Evolutionary conservation across 441 rosid genomes (phyloP).

Genomic region (Viola pubescens): DNA sequence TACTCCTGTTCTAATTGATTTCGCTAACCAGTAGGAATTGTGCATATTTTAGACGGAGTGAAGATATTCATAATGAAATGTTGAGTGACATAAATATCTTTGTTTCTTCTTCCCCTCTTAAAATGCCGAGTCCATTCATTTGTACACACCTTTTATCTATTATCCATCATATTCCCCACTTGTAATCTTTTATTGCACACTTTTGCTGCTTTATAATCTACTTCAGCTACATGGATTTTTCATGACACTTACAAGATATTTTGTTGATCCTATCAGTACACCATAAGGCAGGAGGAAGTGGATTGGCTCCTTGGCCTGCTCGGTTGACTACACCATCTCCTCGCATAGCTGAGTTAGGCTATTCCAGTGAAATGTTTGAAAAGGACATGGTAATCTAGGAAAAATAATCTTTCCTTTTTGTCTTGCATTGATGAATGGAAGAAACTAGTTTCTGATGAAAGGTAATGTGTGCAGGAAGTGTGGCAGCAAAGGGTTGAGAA

Average conservation of each 20-base stretch:
- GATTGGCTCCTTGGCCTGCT: slow-evolving; percentile 98
- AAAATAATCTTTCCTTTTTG: background rate
- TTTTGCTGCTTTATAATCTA: background rate
- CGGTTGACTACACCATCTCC: slow-evolving; percentile 78
- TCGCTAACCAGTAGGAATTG: too few relatives aligned
- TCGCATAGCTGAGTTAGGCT: slow-evolving; percentile 88
- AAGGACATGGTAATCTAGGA: slow-evolving; percentile 62
- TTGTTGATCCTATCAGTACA: slow-evolving; percentile 45
- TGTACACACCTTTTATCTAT: too few relatives aligned
- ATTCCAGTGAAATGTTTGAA: slow-evolving; percentile 61
- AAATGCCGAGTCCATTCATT: too few relatives aligned
- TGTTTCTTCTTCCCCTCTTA: too few relatives aligned
- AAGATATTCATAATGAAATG: too few relatives aligned
- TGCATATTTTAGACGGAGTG: too few relatives aligned
- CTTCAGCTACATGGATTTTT: background rate
- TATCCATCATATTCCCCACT: too few relatives aligned
- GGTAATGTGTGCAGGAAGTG: slow-evolving; percentile 40
- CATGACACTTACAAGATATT: background rate
- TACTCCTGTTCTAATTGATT: too few relatives aligned
- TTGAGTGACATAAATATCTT: too few relatives aligned
- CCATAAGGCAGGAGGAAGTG: slow-evolving; percentile 77
- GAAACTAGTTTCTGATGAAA: background rate
- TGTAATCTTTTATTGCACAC: background rate
- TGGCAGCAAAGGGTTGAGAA: slow-evolving; percentile 73
- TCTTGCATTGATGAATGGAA: background rate